Evolutionary conservation across 805 yeast genomes (phyloP), one percentile per base, ranked within the genome.

Genomic region (Debaryomyces prosopidis): DNA sequence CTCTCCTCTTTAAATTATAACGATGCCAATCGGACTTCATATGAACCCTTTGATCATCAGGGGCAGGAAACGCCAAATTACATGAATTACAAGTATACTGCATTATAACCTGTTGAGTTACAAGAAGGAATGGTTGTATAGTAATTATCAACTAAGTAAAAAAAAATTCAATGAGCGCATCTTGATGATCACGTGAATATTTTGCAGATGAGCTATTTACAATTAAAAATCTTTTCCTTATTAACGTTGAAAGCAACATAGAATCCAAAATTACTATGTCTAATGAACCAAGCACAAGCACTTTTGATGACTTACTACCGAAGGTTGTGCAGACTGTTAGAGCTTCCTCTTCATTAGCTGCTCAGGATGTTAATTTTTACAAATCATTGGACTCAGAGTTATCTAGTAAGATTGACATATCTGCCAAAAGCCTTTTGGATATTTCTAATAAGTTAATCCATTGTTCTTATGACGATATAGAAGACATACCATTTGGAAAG

Each of bases 21-120:
- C 99, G 79, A 62, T 94, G 99, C 99, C 99, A 94, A 45, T 94
- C 99, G 2, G 96, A 84, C 62, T 88, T 89, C 99, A 94, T 94
- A 63, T 94, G 99, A 52, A 77, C 78, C 50, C 98, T 77, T 69
- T 94, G 99, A 47, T 84, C 74, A 50, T 85, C 94, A n/a, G 96
- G 85, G 31, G 84, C 75, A 36, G 84, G 80, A 60, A 94, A 94
- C 38, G 84, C 83, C 51, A 89, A 81, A 18, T 82, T 82, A 66
- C 99, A 94, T 16, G 96, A 85, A 60, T 91, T 88, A 68, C 99
- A 94, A 10, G 97, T 89, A 41, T 53, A 63, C 43, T 42, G 46
- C 55, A 49, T 59, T 15, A 12, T n/a, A 14, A 12, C 26, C 26
- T 23, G 26, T 10, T 23, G 9, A 23, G 9, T 10, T 23, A 23